Percentiles rank a stretch among this genome's conserved stretches.
These are phyloP conservation scores for Rhodomyrtus tomentosa DNA, from an alignment of 345 rosid species.

Conservation along the genomic window DNA sequence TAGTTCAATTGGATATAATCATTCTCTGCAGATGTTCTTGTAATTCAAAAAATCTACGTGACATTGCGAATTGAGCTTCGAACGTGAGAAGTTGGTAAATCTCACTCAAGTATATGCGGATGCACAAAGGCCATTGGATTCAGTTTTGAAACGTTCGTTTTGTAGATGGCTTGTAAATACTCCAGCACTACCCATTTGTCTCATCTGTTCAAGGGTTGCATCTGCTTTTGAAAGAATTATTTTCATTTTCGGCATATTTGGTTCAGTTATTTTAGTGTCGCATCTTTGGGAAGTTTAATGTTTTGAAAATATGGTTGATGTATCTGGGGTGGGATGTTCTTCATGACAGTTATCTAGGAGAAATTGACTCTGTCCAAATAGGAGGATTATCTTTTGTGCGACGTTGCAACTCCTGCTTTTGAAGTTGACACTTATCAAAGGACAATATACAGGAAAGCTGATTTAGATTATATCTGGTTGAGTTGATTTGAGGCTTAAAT, in stretches of 20 bases:
- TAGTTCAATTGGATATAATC: neutral
- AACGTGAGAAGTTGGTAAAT: neutral
- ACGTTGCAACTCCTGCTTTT: neutral
- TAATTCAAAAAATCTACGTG: neutral
- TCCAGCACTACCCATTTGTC: neutral
- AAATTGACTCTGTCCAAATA: neutral
- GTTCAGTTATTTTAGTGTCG: neutral
- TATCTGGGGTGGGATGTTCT: neutral
- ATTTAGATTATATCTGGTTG: neutral
- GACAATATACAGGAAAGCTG: neutral
- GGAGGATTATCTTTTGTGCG: neutral
- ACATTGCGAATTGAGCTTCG: neutral
- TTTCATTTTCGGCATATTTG: neutral
- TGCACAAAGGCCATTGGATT: neutral
- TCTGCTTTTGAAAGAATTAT: neutral
- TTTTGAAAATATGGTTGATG: neutral
- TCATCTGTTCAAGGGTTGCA: neutral
- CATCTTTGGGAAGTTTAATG: neutral
- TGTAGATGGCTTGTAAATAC: neutral
- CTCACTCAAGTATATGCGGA: neutral
- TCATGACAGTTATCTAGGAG: neutral
- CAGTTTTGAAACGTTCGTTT: neutral
- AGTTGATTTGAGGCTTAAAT: neutral
- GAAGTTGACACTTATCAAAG: neutral
- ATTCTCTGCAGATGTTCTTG: neutral